Base-by-base conservation (phyloP, 78 protist species). In the Ministeria vibrans region DNA sequence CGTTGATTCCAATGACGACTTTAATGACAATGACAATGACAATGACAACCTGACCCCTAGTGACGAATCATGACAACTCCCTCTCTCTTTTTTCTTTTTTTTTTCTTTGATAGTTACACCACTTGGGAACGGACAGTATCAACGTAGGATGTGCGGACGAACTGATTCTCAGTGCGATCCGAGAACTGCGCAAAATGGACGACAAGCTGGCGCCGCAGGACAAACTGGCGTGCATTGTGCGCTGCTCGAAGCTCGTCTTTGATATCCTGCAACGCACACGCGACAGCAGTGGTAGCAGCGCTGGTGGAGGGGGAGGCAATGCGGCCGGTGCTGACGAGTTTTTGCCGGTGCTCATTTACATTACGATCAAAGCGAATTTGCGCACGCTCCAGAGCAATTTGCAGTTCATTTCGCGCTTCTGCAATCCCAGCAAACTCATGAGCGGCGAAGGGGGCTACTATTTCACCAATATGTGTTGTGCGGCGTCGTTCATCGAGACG, bases 271-370 rank as follows among this genome's bases (percentile, higher is more conserved):
- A 18, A n/a, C 7, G n/a, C 42, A 18, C 13, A n/a, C n/a, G n/a
- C n/a, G n/a, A n/a, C 55, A 49, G 55, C 55, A 20, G 15, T 49
- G 9, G n/a, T 49, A 49, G n/a, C 9, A 49, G 55, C 55, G n/a
- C 9, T 49, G 55, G 55, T 15, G 9, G 55, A n/a, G n/a, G 55
- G n/a, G 71, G 42, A 2, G 3, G n/a, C 34, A 34, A 75, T 42
- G 28, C 59, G 3, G 61, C 77, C 55, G 32, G 79, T n/a, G 79
- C 79, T 11, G 79, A 75, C 79, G 79, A 75, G 63, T 75, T 75
- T 45, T 63, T 75, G 62, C 79, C 79, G 2, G 32, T 75, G 41
- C 66, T 75, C 30, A 75, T 75, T 15, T 75, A 28, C 22, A 18
- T 49, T 6, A 27, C 30, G 23, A 6, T 75, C 49, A 18, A 30